These are phyloP conservation scores for Gossypium schwendimanii DNA, from an alignment of 441 rosid genomes.

Conservation along the genomic window DNA sequence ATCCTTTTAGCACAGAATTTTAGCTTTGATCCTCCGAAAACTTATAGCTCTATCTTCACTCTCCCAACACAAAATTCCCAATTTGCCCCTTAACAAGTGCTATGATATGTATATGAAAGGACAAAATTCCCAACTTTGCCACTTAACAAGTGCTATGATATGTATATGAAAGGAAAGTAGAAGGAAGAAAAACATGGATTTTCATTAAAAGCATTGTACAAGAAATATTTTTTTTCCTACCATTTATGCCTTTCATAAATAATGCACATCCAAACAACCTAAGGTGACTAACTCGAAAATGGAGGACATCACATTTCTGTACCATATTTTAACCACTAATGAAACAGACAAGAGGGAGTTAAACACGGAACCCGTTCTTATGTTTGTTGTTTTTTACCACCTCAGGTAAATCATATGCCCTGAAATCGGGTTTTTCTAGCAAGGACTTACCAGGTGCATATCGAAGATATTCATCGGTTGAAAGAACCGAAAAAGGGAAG, in stretches of 20 bases:
- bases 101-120: too few relatives aligned
- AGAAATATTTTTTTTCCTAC: conserved; percentile 9
- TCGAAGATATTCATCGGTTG: conserved; percentile 32
- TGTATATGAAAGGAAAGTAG: too few relatives aligned
- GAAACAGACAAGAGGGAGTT: conserved; percentile 21
- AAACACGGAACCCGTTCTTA: conserved; percentile 35
- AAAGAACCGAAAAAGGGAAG: background rate
- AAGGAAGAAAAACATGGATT: background rate
- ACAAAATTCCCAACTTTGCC: too few relatives aligned
- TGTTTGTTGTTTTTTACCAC: conserved; percentile 39
- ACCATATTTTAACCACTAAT: conserved; percentile 10
- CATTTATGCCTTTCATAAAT: conserved; percentile 12
- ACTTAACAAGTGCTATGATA: too few relatives aligned
- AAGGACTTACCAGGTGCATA: conserved; percentile 65
- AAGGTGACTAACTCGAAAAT: conserved; percentile 5
- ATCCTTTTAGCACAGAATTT: too few relatives aligned
- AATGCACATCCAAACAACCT: conserved; percentile 16
- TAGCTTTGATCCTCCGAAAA: too few relatives aligned
- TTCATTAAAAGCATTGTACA: conserved; percentile 26
- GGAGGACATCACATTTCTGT: conserved; percentile 13
- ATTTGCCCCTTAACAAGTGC: too few relatives aligned
- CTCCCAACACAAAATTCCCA: too few relatives aligned
- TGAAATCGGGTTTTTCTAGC: conserved; percentile 25
- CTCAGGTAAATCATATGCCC: conserved; percentile 66
- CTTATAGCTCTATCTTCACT: too few relatives aligned